Evolutionary conservation across 2,329 filamentous ascomycete species (phyloP), one percentile per base, ranked within the genome.

Genomic region (Phaeosphaeria sp.): DNA sequence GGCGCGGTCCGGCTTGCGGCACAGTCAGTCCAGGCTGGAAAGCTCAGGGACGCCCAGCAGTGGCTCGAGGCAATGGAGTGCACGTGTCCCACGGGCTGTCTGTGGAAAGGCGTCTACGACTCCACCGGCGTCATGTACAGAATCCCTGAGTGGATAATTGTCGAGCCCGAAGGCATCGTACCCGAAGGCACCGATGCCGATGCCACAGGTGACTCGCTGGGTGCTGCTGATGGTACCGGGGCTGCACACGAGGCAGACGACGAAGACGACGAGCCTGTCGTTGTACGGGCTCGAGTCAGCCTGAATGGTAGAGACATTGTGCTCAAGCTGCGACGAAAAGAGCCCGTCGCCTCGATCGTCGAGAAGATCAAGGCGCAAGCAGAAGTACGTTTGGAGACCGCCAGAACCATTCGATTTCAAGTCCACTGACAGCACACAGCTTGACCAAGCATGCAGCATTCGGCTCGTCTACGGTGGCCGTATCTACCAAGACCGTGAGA

Each of bases 381-480:
- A 27, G 81, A 82, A 65, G 90, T 92, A 80, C 76, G 86, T 72
- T 46, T 42, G 17, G 13, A 20, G 21, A 1, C 21, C 5, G 11
- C 42, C 2, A 15, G 42, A 22, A 44, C 33, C 43, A 27, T 2
- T 17, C n/a, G 3, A 22, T 33, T 11, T 15, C 4, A 13, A 27
- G 15, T 25, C 22, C 30, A 48, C 60, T 70, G 20, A 66, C 51
- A 17, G 9, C 21, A 5, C n/a, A 11, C 44, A 64, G 89, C 79
- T 93, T 30, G 76, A 83, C 1, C 73, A 81, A 7, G 80, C 80
- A 45, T 87, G 86, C 60, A 85, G 82, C 48, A 81, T 97, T 50
- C 87, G 87, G 53, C 85, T 97, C 57, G 89, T 87, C 20, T 96
- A 96, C 74, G 84, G 95, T 77, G 93, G 93, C 65, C 92, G 88